phyloP scores from a whole-genome alignment of 345 rosid species.

The Durio zibethinus region DNA sequence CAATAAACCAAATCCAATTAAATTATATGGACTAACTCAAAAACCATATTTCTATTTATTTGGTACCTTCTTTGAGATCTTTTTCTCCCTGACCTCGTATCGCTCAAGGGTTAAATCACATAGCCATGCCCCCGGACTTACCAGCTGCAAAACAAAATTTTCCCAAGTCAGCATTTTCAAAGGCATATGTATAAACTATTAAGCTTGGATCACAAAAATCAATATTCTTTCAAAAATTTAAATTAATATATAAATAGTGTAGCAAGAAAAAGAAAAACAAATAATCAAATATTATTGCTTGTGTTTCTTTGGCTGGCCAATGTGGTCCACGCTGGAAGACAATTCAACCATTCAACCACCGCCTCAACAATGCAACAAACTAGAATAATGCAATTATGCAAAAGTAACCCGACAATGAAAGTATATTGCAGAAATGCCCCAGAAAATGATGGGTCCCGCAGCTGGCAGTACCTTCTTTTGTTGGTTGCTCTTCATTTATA shows the following conservation, averaged over 20 bases:
- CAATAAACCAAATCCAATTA: no score
- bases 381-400: no score
- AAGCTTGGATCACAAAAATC: no score
- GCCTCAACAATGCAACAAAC: neutral
- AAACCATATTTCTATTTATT: neutral
- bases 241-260: neutral
- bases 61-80: constrained; percentile 40
- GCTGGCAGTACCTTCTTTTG: neutral
- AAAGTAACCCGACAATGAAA: neutral
- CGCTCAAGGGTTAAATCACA: constrained; percentile 48
- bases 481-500: neutral
- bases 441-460: neutral
- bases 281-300: neutral
- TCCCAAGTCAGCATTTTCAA: no score
- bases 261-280: no score
- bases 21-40: neutral
- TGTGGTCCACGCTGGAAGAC: constrained; percentile 6
- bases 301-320: neutral
- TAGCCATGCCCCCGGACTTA: constrained; percentile 48
- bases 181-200: no score
- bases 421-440: neutral
- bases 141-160: constrained; percentile 20
- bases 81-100: constrained; percentile 47
- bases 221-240: no score
- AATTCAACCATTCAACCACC: neutral